These are phyloP conservation scores for Phaeoacremonium minimum DNA, from an alignment of 2,329 filamentous ascomycete species.

Conservation along the genomic window DNA sequence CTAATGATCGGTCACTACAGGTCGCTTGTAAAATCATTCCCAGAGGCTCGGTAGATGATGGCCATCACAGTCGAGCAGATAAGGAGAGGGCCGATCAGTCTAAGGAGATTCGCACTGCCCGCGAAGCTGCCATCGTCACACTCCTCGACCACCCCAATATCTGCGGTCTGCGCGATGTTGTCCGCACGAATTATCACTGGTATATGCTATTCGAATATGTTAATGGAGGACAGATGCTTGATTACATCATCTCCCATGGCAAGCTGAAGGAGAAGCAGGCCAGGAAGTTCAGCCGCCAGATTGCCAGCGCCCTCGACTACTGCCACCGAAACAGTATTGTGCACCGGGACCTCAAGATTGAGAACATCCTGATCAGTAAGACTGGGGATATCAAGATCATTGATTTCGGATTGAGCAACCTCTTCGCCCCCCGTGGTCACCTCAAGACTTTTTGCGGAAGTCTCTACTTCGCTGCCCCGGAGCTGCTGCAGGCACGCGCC, in stretches of 20 bases:
- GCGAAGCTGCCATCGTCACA: slow-evolving; percentile 94
- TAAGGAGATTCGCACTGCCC: slow-evolving; percentile 90
- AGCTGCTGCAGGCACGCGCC: slow-evolving; percentile 86
- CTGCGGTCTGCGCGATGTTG: slow-evolving; percentile 90
- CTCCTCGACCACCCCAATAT: slow-evolving; percentile 93
- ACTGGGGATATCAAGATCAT: slow-evolving; percentile 99
- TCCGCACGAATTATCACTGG: slow-evolving; percentile 97
- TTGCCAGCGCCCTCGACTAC: slow-evolving; percentile 93
- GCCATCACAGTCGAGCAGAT: slow-evolving; percentile 65
- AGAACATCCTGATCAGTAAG: slow-evolving; percentile 99
- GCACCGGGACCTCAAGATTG: slow-evolving; percentile 95
- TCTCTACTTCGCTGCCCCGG: slow-evolving; percentile 94
- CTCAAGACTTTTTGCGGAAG: slow-evolving; percentile 97
- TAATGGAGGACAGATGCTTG: slow-evolving; percentile 97
- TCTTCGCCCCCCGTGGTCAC: slow-evolving; percentile 80
- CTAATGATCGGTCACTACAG: slow-evolving; percentile 35
- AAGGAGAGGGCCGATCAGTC: slow-evolving; percentile 91
- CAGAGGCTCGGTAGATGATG: slow-evolving; percentile 81
- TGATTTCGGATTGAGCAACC: slow-evolving; percentile 94
- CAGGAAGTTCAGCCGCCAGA: slow-evolving; percentile 94
- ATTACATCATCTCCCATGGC: slow-evolving; percentile 98
- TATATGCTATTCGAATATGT: slow-evolving; percentile 99
- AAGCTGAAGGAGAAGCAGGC: slow-evolving; percentile 98
- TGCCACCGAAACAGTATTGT: slow-evolving; percentile 98
- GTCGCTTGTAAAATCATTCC: slow-evolving; percentile 98